These are phyloP conservation scores for Aspergillus egyptiacus DNA, from an alignment of 495 filamentous ascomycete genomes.

Conservation along the genomic window DNA sequence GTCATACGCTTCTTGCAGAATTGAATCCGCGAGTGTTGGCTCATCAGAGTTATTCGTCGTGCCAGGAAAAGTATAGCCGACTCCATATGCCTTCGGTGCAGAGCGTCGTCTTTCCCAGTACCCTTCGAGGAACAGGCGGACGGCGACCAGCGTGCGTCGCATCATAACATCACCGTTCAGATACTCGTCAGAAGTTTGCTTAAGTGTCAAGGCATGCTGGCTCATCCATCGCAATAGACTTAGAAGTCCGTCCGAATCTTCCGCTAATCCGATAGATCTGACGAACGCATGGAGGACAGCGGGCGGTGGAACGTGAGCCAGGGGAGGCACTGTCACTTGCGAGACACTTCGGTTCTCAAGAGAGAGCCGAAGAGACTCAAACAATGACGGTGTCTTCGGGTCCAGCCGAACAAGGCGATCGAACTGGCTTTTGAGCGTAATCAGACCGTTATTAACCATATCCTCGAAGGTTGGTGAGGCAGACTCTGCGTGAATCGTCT, in stretches of 20 bases:
- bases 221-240: conserved; percentile 51
- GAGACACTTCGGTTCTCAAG: conserved; percentile 10
- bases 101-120: conserved; percentile 19
- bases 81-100: background rate
- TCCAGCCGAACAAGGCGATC: conserved; percentile 33
- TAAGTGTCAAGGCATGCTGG: conserved; percentile 29
- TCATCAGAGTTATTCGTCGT: conserved; percentile 11
- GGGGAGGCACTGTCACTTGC: conserved; percentile 23
- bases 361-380: conserved; percentile 19
- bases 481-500: conserved; percentile 2
- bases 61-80: background rate
- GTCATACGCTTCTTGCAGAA: conserved; percentile 35
- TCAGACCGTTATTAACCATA: conserved; percentile 30
- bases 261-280: conserved; percentile 43
- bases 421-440: conserved; percentile 32
- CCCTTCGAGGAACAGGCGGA: conserved; percentile 49
- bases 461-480: conserved; percentile 19
- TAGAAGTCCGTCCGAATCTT: conserved; percentile 46
- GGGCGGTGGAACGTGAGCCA: conserved; percentile 39
- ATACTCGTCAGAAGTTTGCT: conserved; percentile 33
- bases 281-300: conserved; percentile 49
- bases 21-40: conserved; percentile 23
- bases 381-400: conserved; percentile 20
- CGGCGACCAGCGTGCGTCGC: conserved; percentile 46
- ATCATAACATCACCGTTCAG: conserved; percentile 40